Percentiles rank a stretch among this genome's conserved stretches.
These are phyloP conservation scores for Lachancea thermotolerans DNA, from an alignment of 805 yeast species.

Conservation along the genomic window DNA sequence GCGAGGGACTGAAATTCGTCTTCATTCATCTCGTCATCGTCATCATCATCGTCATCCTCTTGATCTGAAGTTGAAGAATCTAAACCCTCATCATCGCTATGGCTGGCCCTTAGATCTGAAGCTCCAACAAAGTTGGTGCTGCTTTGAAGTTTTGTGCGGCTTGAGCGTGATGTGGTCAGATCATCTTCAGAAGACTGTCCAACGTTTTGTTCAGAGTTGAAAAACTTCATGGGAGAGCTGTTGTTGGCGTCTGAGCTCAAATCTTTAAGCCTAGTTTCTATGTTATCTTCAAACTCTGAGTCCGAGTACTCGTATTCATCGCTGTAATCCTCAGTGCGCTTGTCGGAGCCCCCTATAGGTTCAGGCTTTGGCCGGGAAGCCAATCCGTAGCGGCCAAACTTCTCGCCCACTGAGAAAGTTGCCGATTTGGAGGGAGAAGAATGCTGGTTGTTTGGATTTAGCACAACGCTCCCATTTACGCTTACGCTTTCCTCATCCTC, in stretches of 20 bases:
- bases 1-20: conserved; percentile 40
- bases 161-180: neutral
- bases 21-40: conserved; percentile 27
- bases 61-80: neutral
- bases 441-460: conserved; percentile 11
- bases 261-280: conserved; percentile 25
- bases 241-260: conserved; percentile 4
- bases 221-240: neutral
- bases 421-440: neutral
- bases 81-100: neutral
- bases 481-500: conserved; percentile 15
- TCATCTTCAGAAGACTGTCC: conserved; percentile 2
- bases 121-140: too few relatives aligned
- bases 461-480: conserved; percentile 27
- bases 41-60: conserved; percentile 8
- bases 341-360: too few relatives aligned
- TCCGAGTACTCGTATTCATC: conserved; percentile 29
- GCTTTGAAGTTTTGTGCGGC: neutral
- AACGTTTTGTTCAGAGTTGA: neutral
- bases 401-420: neutral
- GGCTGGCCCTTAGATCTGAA: neutral
- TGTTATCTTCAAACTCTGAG: conserved; percentile 32
- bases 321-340: neutral
- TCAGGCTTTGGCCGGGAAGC: too few relatives aligned
- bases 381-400: too few relatives aligned